Percentiles rank a stretch among this genome's conserved stretches.
Conservation (phyloP, 2,329 filamentous ascomycete genomes). For the Ceratocystis harringtonii region DNA sequence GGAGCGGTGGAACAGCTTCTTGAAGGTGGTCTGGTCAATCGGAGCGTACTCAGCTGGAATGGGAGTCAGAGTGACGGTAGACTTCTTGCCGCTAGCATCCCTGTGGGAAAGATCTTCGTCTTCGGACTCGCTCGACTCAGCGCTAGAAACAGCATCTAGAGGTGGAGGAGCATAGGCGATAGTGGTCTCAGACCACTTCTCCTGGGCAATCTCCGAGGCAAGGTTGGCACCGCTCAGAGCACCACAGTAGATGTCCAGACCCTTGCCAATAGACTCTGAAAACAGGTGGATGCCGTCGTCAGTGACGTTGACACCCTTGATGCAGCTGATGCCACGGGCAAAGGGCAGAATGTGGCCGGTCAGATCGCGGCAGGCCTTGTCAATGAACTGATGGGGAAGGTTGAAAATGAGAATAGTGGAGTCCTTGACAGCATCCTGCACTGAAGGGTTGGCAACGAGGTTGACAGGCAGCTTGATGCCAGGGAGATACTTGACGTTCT, state of each 20-base stretch:
- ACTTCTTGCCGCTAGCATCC: constrained; percentile 51
- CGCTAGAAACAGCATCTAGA: constrained; percentile 65
- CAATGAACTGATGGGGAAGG: constrained; percentile 90
- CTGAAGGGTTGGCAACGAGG: constrained; percentile 66
- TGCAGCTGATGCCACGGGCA: constrained; percentile 88
- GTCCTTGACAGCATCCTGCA: constrained; percentile 64
- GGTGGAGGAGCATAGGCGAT: constrained; percentile 88
- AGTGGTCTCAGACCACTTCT: constrained; percentile 96
- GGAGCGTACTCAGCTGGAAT: constrained; percentile 72
- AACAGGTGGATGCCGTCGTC: constrained; percentile 78
- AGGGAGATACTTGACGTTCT: constrained; percentile 98
- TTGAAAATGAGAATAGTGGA: constrained; percentile 92
- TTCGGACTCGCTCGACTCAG: constrained; percentile 29
- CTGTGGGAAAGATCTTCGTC: constrained; percentile 48
- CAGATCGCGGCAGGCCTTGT: constrained; percentile 68
- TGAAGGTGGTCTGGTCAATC: constrained; percentile 70
- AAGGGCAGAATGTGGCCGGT: constrained; percentile 81
- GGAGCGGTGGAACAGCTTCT: constrained; percentile 78
- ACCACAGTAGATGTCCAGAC: constrained; percentile 89
- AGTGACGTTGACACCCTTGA: constrained; percentile 91
- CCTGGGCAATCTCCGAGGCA: constrained; percentile 80
- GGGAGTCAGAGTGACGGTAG: constrained; percentile 55
- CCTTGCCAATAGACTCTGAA: constrained; percentile 84
- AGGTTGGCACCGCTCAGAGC: constrained; percentile 94
- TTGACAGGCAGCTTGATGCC: constrained; percentile 70